Base-by-base conservation (phyloP, 1,284 basidiomycete species). In the Moesziomyces sp. region DNA sequence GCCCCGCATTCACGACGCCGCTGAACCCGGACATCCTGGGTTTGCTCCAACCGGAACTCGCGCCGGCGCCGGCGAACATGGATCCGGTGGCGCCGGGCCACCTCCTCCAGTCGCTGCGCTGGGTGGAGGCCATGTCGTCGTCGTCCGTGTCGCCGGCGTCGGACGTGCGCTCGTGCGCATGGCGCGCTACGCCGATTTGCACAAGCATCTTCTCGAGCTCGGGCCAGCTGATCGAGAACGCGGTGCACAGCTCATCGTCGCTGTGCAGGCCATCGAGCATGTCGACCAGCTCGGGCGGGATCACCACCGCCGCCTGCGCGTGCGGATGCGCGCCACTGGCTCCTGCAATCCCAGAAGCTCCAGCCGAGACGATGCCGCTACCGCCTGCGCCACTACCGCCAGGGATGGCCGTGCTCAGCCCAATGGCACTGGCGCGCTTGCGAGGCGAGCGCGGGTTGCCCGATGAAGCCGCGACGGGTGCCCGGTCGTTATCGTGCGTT, bases 191-290 rank as follows among this genome's bases (percentile, higher is more conserved):
- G 9, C 73, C 73, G 42, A 75, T 60, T 2, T 75, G 68, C 23
- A 71, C 42, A 48, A 97, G 85, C 88, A 92, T 92, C 68, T 88
- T 88, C 79, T 93, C 90, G 55, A 97, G 86, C 65, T 91, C 86
- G 5, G 90, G 89, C 94, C 94, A 96, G 6, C 91, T 91, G 57
- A 91, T 89, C 72, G 92, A 90, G 78, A 94, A 94, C 52, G 83
- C 87, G 19, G 92, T 91, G 65, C 92, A 92, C 49, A 97, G 86
- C 84, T 97, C 94, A 84, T 97, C 95, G 2, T 93, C 91, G 84
- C 94, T 92, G 85, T 94, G 93, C 61, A 91, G 90, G 5, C 94
- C 94, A 79, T 97, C 91, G 13, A 97, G 86, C 59, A 92, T 84
- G 5, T 86, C 77, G 23, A 89, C 79, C 42, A 97, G 79, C 26